Percentiles rank a stretch among this genome's conserved stretches.
Evolutionary conservation across 2,329 filamentous ascomycete species (phyloP).

Genomic region (Pyricularia grisea): DNA sequence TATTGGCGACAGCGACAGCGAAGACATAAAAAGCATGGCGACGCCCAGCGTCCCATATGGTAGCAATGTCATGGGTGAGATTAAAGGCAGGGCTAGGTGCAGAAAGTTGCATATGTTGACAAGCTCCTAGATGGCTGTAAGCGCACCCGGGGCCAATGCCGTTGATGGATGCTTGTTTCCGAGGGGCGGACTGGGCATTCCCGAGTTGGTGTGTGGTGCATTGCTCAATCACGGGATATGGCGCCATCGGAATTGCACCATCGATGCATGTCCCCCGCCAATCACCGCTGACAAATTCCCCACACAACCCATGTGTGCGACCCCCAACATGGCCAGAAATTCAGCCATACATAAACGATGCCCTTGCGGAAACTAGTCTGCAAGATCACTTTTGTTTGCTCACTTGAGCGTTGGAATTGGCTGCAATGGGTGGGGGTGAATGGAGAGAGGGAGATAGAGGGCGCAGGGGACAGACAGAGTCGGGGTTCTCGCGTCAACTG

Average conservation of each 20-base stretch:
- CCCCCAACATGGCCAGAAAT: neutral
- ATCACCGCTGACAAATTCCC: neutral
- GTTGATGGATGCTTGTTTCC: neutral
- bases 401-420: neutral
- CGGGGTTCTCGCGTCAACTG: neutral
- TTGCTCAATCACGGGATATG: constrained; percentile 46
- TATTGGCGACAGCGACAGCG: neutral
- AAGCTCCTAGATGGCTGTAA: neutral
- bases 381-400: neutral
- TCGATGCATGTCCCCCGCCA: neutral
- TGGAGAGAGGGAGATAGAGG: neutral
- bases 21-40: neutral
- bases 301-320: neutral
- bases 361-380: neutral
- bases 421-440: neutral
- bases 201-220: neutral
- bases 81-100: neutral
- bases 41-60: neutral
- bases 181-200: neutral
- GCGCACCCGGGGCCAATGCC: neutral
- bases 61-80: neutral
- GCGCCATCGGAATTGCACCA: constrained; percentile 37
- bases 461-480: neutral
- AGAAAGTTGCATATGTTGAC: neutral
- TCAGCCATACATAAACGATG: neutral